A percentile compares a stretch with the other conserved stretches of the same genome.
phyloP scores from a whole-genome alignment of 768 basidiomycete species.

The Termitomyces sp. region DNA sequence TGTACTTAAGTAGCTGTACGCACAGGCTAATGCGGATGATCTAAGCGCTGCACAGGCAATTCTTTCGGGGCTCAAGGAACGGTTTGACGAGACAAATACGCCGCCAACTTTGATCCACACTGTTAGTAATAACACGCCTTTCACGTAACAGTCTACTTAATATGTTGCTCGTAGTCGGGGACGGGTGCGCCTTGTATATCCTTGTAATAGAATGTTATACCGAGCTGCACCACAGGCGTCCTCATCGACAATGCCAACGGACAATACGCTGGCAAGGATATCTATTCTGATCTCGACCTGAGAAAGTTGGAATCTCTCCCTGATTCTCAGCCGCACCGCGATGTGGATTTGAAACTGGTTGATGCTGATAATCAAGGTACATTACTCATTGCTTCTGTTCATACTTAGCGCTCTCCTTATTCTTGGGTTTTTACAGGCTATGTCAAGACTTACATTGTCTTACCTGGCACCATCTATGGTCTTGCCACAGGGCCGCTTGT shows the following conservation, averaged over 20 bases:
- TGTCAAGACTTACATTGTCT: conserved; percentile 35
- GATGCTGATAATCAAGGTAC: conserved; percentile 43
- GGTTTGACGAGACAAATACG: conserved; percentile 25
- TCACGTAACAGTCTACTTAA: background rate
- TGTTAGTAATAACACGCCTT: conserved; percentile 21
- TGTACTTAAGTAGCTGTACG: background rate
- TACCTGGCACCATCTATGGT: conserved; percentile 51
- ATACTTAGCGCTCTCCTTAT: background rate
- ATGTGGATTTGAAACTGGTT: conserved; percentile 42
- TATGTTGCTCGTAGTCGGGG: conserved; percentile 20
- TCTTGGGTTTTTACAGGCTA: conserved; percentile 8
- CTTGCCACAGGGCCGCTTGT: conserved; percentile 39
- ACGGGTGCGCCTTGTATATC: conserved; percentile 17
- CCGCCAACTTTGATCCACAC: conserved; percentile 36
- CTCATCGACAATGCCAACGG: conserved; percentile 39
- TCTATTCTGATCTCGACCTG: conserved; percentile 47
- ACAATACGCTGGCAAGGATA: conserved; percentile 24
- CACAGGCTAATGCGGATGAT: conserved; percentile 34
- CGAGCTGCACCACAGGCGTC: conserved; percentile 21
- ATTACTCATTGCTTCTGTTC: background rate
- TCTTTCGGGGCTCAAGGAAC: conserved; percentile 29
- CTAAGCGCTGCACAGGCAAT: conserved; percentile 32
- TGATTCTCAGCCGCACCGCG: conserved; percentile 37
- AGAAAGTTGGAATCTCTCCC: conserved; percentile 39
- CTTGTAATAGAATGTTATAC: background rate